A percentile compares a stretch with the other conserved stretches of the same genome.
phyloP scores from a whole-genome alignment of 164 flowering plant genomes.

The Magnolia officinalis region DNA sequence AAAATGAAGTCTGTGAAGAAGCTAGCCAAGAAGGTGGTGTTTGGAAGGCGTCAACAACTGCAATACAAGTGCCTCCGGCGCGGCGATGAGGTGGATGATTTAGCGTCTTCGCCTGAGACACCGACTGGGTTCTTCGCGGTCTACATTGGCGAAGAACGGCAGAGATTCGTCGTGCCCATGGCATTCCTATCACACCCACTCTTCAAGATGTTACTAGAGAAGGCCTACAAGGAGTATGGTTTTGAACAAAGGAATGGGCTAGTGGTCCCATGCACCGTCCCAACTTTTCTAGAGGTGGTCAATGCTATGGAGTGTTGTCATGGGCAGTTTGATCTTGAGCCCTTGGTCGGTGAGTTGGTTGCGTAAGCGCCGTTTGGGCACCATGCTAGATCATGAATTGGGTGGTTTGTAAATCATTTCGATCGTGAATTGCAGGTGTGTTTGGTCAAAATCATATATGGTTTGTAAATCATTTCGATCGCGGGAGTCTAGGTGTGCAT shows the following conservation, averaged over 20 bases:
- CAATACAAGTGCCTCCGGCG: conserved; percentile 15
- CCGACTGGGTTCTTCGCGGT: conserved; percentile 66
- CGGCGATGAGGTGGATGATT: conserved; percentile 1
- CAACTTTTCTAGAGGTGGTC: conserved; percentile 62
- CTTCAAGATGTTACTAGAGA: conserved; percentile 82
- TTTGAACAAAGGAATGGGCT: conserved; percentile 58
- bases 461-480: too few relatives aligned
- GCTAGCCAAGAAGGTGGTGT: conserved; percentile 27
- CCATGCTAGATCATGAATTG: background rate
- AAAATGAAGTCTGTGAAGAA: conserved; percentile 28
- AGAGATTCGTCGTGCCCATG: conserved; percentile 71
- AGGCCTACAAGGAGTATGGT: conserved; percentile 68
- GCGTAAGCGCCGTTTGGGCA: conserved; percentile 8
- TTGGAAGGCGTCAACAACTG: conserved; percentile 5
- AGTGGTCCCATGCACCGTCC: conserved; percentile 71
- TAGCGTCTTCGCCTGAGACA: conserved; percentile 21
- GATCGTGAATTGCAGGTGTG: background rate
- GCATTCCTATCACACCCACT: conserved; percentile 72
- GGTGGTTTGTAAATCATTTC: background rate
- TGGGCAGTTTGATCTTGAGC: conserved; percentile 66
- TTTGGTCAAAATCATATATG: too few relatives aligned
- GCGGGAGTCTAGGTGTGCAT: background rate
- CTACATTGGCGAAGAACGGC: conserved; percentile 71
- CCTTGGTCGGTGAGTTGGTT: conserved; percentile 61
- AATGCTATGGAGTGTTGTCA: conserved; percentile 57